Evolutionary conservation across 352 stramenopile species (phyloP).

Genomic region (Globisporangium alternatum): DNA sequence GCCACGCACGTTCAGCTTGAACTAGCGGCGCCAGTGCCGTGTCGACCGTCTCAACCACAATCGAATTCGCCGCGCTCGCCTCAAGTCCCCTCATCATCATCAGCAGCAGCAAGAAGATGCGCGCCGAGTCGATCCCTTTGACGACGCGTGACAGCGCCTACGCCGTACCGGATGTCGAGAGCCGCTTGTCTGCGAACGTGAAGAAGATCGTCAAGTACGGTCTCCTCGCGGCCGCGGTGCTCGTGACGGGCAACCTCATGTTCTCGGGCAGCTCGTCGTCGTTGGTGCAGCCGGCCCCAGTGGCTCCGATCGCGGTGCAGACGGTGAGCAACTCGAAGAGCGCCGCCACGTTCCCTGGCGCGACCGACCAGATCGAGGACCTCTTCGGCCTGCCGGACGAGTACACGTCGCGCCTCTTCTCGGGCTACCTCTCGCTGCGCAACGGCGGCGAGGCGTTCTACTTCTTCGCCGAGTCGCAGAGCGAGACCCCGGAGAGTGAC

Average conservation of each 20-base stretch:
- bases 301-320: neutral
- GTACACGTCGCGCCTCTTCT: slow-evolving; percentile 22
- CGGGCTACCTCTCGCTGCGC: slow-evolving; percentile 16
- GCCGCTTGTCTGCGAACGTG: slow-evolving; percentile 4
- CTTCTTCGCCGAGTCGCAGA: slow-evolving; percentile 98
- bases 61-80: slow-evolving; percentile 1
- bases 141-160: slow-evolving; percentile 14
- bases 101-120: neutral
- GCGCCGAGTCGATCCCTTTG: slow-evolving; percentile 6
- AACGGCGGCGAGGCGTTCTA: slow-evolving; percentile 43
- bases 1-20: neutral
- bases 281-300: neutral
- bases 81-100: neutral
- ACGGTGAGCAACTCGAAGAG: slow-evolving; percentile 7
- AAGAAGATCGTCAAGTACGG: slow-evolving; percentile 15
- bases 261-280: slow-evolving; percentile 7
- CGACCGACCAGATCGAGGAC: slow-evolving; percentile 16
- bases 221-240: slow-evolving; percentile 1
- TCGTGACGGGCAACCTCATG: slow-evolving; percentile 14
- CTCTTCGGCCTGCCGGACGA: slow-evolving; percentile 12
- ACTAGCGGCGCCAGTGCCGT: neutral
- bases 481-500: slow-evolving; percentile 72
- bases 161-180: slow-evolving; percentile 15
- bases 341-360: slow-evolving; percentile 14
- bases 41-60: neutral